Percentiles rank a stretch among this genome's conserved stretches.
Evolutionary conservation across 179 eudicot species (phyloP).

Genomic region (Silene coronaria): DNA sequence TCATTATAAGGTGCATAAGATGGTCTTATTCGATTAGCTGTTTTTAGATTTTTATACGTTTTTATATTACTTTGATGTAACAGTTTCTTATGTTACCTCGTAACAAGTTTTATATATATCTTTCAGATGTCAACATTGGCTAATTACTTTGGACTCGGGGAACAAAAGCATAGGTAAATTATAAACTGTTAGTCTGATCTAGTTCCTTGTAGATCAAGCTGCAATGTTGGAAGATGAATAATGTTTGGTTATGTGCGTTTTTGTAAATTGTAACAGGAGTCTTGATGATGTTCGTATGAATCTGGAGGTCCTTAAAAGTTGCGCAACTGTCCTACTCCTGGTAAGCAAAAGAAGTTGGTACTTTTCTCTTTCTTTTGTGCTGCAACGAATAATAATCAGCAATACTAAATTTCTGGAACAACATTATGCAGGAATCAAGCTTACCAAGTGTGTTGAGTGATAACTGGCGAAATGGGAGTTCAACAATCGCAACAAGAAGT

Average conservation of each 20-base stretch:
- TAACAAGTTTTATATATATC: not conserved
- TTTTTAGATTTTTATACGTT: no score
- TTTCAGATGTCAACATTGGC: conserved; percentile 88
- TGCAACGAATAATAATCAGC: no score
- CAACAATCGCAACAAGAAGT: conserved; percentile 43
- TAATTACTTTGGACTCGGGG: conserved; percentile 76
- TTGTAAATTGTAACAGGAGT: conserved; percentile 42
- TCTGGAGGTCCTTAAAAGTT: conserved; percentile 78
- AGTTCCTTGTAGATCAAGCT: not conserved
- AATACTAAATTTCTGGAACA: not conserved
- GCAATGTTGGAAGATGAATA: not conserved
- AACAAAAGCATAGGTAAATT: conserved; percentile 92
- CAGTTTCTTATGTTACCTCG: no score
- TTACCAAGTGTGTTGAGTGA: conserved; percentile 45
- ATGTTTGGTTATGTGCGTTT: not conserved
- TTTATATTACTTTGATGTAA: no score
- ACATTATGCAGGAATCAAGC: conserved; percentile 61
- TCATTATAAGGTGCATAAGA: no score
- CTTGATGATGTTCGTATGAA: conserved; percentile 88
- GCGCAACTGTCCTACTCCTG: conserved; percentile 83
- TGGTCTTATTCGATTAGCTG: no score
- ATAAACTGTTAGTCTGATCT: conserved; percentile 12
- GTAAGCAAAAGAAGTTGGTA: conserved; percentile 28
- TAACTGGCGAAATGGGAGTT: conserved; percentile 30
- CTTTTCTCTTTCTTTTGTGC: no score